These are phyloP conservation scores for Phytomonas francai DNA, from an alignment of 208 protist genomes.

Conservation along the genomic window DNA sequence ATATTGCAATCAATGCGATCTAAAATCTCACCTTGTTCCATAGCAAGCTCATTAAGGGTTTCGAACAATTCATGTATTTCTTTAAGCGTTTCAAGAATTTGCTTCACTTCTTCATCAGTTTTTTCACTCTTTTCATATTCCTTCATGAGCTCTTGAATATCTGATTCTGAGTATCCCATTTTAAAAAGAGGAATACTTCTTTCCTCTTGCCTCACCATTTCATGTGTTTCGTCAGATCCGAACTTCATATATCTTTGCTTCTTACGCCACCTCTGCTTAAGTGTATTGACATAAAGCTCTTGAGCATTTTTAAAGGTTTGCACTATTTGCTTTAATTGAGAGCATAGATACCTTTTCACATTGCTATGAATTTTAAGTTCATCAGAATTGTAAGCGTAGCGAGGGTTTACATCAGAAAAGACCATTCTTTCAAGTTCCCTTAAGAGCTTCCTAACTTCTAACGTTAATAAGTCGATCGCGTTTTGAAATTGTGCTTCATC, in stretches of 20 bases:
- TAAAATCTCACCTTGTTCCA: constrained; percentile 85
- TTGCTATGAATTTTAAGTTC: constrained; percentile 38
- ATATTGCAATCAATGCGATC: constrained; percentile 92
- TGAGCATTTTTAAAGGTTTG: constrained; percentile 45
- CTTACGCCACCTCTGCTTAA: constrained; percentile 48
- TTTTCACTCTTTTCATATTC: constrained; percentile 57
- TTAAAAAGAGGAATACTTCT: constrained; percentile 55
- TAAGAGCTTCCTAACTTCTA: constrained; percentile 34
- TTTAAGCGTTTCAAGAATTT: constrained; percentile 73
- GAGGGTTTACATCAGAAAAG: constrained; percentile 28
- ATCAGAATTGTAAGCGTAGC: constrained; percentile 33
- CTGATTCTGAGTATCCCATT: constrained; percentile 70
- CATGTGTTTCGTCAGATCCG: constrained; percentile 39
- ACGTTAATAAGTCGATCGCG: constrained; percentile 28
- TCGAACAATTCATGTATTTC: constrained; percentile 86
- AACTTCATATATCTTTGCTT: constrained; percentile 45
- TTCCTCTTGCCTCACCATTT: constrained; percentile 50
- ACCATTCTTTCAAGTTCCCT: constrained; percentile 66
- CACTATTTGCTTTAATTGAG: constrained; percentile 28
- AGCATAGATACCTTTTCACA: constrained; percentile 36
- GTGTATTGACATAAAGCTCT: constrained; percentile 40
- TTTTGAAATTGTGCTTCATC: constrained; percentile 28
- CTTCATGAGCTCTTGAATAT: constrained; percentile 65
- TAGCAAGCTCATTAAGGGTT: constrained; percentile 59
- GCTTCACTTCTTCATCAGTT: constrained; percentile 61